phyloP scores from a whole-genome alignment of 2,329 filamentous ascomycete species.

The Fusarium falciforme region DNA sequence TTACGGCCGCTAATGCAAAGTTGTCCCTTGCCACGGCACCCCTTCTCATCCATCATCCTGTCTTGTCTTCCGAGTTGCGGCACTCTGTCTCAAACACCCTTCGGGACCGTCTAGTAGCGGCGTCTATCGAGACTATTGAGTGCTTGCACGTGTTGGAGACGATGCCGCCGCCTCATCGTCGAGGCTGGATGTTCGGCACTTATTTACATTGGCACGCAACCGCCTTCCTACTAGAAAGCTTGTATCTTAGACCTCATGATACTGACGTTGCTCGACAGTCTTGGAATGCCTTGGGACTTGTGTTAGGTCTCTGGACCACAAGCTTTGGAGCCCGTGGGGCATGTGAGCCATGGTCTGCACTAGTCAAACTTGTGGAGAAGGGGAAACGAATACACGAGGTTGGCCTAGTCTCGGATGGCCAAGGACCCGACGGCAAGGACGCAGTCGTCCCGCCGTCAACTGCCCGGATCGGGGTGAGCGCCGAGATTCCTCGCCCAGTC shows the following conservation, averaged over 20 bases:
- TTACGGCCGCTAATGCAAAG: conserved; percentile 6
- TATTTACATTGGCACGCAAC: conserved; percentile 16
- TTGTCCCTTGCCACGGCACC: conserved; percentile 13
- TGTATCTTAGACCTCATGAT: not conserved
- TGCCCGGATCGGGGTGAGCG: not conserved
- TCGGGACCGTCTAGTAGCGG: not conserved
- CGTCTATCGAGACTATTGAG: conserved; percentile 10
- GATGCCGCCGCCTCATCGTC: conserved; percentile 3
- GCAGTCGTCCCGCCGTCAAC: not conserved
- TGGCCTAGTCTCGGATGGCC: not conserved
- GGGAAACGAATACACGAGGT: not conserved
- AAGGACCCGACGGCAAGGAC: not conserved
- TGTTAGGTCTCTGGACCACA: not conserved
- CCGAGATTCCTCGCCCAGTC: not conserved
- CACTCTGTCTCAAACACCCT: not conserved
- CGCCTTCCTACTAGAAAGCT: not conserved
- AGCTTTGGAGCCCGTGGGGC: not conserved
- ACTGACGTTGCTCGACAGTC: not conserved
- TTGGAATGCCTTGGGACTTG: conserved; percentile 19
- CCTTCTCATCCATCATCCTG: conserved; percentile 11
- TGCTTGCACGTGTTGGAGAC: conserved; percentile 13
- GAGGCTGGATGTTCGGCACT: conserved; percentile 7
- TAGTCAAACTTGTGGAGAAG: not conserved
- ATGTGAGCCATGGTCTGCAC: not conserved
- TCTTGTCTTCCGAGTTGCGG: conserved; percentile 2